phyloP scores from a whole-genome alignment of 176 grass and related monocot species.

The Juncus effusus region DNA sequence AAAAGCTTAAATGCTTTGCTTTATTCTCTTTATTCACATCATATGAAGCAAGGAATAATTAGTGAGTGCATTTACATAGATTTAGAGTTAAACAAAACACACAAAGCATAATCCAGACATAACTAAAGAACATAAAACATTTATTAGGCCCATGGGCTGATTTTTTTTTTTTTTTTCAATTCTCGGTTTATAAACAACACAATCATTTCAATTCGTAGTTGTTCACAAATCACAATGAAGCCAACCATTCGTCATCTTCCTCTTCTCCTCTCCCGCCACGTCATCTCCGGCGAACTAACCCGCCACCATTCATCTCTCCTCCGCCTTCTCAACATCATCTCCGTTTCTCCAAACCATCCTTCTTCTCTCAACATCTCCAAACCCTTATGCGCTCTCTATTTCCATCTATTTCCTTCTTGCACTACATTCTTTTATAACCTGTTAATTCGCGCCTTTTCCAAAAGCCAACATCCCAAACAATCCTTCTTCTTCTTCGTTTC shows the following conservation, averaged over 20 bases:
- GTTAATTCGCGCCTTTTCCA: constrained; percentile 47
- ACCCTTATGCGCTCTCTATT: constrained; percentile 40
- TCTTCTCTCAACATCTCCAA: constrained; percentile 31
- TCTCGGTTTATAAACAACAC: too few relatives aligned
- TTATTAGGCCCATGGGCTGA: too few relatives aligned
- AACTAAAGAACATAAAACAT: too few relatives aligned
- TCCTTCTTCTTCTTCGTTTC: constrained; percentile 38
- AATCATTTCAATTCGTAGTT: too few relatives aligned
- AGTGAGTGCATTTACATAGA: background rate
- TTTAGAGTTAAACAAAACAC: background rate
- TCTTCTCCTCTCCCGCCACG: constrained; percentile 39
- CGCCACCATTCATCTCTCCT: constrained; percentile 26
- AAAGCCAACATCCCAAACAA: constrained; percentile 24
- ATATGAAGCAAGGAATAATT: constrained; percentile 45
- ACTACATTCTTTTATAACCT: constrained; percentile 63
- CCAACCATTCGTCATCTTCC: constrained; percentile 27
- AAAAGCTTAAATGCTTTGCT: constrained; percentile 46
- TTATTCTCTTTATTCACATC: constrained; percentile 36
- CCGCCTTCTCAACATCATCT: constrained; percentile 39
- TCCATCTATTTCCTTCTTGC: constrained; percentile 55
- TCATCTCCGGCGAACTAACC: constrained; percentile 41
- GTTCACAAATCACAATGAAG: too few relatives aligned
- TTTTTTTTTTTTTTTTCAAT: too few relatives aligned
- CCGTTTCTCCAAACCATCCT: constrained; percentile 28
- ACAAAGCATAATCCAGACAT: too few relatives aligned